phyloP scores from a whole-genome alignment of 805 yeast genomes.

The Candida montana region DNA sequence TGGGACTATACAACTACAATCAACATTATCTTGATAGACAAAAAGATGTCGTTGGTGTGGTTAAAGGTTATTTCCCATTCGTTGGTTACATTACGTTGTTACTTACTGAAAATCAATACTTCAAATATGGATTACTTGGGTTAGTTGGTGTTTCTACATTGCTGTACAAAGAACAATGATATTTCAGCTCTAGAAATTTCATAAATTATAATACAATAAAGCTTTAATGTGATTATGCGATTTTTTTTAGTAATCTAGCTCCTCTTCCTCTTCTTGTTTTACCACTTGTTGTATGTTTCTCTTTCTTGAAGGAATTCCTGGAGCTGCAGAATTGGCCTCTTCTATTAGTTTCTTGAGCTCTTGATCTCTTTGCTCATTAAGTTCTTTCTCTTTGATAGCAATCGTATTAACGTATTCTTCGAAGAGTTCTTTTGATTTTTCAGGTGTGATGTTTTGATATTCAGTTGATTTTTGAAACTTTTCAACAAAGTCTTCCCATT shows the following conservation, averaged over 20 bases:
- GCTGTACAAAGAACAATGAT: constrained; percentile 45
- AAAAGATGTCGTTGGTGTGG: constrained; percentile 81
- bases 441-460: constrained; percentile 31
- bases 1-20: constrained; percentile 72
- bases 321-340: constrained; percentile 12
- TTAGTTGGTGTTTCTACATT: constrained; percentile 67
- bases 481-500: constrained; percentile 33
- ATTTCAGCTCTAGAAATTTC: too few relatives aligned
- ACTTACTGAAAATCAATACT: constrained; percentile 81
- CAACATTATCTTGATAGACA: constrained; percentile 74
- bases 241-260: constrained; percentile 30
- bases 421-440: constrained; percentile 28
- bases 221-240: neutral
- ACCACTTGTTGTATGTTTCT: constrained; percentile 20
- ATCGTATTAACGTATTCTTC: constrained; percentile 28
- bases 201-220: neutral
- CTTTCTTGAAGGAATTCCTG: constrained; percentile 9
- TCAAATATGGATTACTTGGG: constrained; percentile 74
- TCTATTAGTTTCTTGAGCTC: constrained; percentile 18
- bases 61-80: constrained; percentile 85
- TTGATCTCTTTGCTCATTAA: constrained; percentile 17
- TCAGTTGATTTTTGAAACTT: constrained; percentile 28
- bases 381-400: constrained; percentile 21
- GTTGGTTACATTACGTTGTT: constrained; percentile 89
- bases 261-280: constrained; percentile 22